Percentiles rank a stretch among this genome's conserved stretches.
Evolutionary conservation across 352 stramenopile genomes (phyloP).

Genomic region (Phytopythium aichiense): DNA sequence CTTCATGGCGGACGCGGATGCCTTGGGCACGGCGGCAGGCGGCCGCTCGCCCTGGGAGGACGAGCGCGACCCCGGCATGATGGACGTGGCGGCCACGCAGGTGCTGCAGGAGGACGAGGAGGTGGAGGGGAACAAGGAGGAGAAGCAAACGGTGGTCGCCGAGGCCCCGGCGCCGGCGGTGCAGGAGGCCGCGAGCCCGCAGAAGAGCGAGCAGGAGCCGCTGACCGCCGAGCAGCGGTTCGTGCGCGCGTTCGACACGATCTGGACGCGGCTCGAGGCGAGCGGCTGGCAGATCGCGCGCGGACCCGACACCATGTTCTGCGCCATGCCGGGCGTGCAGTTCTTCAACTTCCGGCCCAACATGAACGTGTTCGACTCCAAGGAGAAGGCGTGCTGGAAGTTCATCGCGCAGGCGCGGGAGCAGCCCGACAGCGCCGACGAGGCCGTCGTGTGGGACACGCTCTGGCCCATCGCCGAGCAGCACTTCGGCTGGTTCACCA

Average conservation of each 20-base stretch:
- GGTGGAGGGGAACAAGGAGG: background rate
- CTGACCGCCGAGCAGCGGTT: slow-evolving; percentile 37
- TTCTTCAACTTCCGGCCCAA: slow-evolving; percentile 84
- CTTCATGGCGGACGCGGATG: slow-evolving; percentile 1
- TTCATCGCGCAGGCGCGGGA: slow-evolving; percentile 41
- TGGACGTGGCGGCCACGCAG: slow-evolving; percentile 29
- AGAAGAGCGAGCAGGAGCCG: slow-evolving; percentile 18
- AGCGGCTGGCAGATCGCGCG: slow-evolving; percentile 64
- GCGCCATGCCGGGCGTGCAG: slow-evolving; percentile 68
- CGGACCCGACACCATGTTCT: slow-evolving; percentile 56
- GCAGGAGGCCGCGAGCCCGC: background rate
- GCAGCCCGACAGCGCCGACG: slow-evolving; percentile 14
- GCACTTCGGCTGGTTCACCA: slow-evolving; percentile 70
- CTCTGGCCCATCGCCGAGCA: slow-evolving; percentile 60
- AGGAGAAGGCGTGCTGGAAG: slow-evolving; percentile 78
- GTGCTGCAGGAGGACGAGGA: slow-evolving; percentile 26
- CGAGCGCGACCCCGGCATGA: background rate
- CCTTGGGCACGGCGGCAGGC: background rate
- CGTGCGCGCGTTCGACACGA: slow-evolving; percentile 28
- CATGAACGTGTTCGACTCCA: slow-evolving; percentile 80
- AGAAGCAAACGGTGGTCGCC: slow-evolving; percentile 7
- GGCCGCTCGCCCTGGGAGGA: background rate
- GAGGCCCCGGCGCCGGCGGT: background rate
- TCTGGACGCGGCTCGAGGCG: slow-evolving; percentile 46
- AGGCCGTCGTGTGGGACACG: slow-evolving; percentile 46